phyloP scores from a whole-genome alignment of 2,329 filamentous ascomycete genomes.

The Penicillium corylophilum region DNA sequence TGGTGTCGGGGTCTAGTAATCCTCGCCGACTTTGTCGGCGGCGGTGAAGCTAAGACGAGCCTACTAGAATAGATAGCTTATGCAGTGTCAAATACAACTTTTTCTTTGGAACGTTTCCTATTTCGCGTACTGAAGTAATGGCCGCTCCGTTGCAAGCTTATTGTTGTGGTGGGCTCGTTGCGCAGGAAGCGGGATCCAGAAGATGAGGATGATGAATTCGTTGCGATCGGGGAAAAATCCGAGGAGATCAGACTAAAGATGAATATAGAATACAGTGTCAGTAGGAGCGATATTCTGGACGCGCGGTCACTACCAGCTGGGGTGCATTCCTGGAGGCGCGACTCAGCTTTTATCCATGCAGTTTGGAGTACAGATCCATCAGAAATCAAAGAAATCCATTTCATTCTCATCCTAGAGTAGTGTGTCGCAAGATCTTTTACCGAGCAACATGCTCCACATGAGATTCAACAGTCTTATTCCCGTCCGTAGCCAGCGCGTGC shows the following conservation, averaged over 20 bases:
- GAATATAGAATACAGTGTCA: no score
- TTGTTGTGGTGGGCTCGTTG: no score
- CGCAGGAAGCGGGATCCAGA: no score
- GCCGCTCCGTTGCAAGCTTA: no score
- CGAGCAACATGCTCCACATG: constrained; percentile 15
- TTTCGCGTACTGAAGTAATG: no score
- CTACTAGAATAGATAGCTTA: background rate
- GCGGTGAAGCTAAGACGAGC: constrained; percentile 15
- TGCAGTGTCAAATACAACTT: background rate
- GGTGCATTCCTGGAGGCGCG: no score
- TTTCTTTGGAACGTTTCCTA: background rate
- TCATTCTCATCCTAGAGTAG: background rate
- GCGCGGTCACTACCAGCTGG: no score
- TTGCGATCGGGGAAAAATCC: no score
- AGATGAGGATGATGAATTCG: no score
- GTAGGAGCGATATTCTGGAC: no score
- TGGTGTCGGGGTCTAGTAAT: constrained; percentile 17
- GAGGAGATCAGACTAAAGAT: no score
- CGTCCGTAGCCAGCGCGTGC: constrained; percentile 4
- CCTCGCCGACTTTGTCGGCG: background rate
- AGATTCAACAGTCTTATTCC: constrained; percentile 9
- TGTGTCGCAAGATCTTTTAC: background rate
- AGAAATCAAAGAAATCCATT: background rate
- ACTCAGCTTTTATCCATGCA: background rate
- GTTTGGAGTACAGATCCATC: background rate